Conservation (phyloP, 1,284 basidiomycete genomes). For the Lignosus rhinocerotis region DNA sequence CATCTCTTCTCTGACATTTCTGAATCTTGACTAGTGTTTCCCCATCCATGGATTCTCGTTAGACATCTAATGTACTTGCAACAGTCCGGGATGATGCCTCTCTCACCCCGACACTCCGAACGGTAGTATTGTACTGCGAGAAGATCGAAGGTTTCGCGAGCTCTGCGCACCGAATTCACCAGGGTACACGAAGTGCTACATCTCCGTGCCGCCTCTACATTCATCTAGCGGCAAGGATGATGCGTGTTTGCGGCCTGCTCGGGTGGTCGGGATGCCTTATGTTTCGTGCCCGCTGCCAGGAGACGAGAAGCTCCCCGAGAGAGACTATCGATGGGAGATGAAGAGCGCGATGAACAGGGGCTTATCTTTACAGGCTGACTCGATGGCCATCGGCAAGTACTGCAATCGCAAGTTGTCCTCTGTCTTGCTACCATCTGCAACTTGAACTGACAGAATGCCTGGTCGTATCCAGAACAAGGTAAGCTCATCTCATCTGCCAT, state of each 20-base stretch:
- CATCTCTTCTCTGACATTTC: too few relatives aligned
- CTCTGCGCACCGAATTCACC: neutral
- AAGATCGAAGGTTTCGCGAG: neutral
- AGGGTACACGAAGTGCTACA: neutral
- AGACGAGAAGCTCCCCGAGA: neutral
- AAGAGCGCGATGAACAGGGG: neutral
- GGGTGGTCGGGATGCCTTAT: neutral
- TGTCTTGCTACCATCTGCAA: neutral
- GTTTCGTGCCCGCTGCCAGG: neutral
- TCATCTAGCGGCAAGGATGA: neutral
- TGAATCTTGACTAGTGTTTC: too few relatives aligned
- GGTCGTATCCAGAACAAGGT: slow-evolving; percentile 75
- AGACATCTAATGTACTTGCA: too few relatives aligned
- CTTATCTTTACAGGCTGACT: neutral
- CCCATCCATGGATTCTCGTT: too few relatives aligned
- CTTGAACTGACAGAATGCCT: slow-evolving; percentile 45
- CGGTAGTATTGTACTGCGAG: too few relatives aligned
- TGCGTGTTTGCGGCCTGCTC: neutral
- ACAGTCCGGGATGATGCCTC: too few relatives aligned
- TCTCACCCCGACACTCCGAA: too few relatives aligned
- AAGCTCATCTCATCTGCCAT: slow-evolving; percentile 1
- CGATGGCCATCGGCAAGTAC: neutral
- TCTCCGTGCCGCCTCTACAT: neutral
- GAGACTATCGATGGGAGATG: slow-evolving; percentile 3
- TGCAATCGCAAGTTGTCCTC: neutral